Base-by-base conservation (phyloP, 78 protist genomes). In the Carpediemonas membranifera region DNA sequence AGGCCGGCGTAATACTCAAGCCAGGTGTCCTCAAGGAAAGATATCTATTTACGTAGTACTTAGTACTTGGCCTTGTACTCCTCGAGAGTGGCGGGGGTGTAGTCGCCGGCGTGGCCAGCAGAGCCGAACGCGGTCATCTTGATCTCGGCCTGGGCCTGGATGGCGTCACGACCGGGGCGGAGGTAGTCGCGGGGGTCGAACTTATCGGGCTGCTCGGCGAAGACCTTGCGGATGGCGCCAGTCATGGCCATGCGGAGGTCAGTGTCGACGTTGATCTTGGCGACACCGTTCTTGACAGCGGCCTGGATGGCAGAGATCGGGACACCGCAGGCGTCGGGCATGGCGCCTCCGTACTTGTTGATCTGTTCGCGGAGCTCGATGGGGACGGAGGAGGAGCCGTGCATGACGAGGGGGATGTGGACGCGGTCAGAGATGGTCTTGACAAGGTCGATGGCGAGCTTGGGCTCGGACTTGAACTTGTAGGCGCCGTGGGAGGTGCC, bases 401-500 rank as follows among this genome's bases (percentile, higher is more conserved):
- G 79, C 79, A 74, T 63, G 31, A 74, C 79, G 11, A 64, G 62
- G 34, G 79, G 71, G 30, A 41, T 65, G 2, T 27, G 44, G 71
- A 34, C 30, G 16, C 3, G 2, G 11, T 60, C 52, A 30, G 11
- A 31, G 25, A 74, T 74, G 25, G 37, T 36, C 15, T 43, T 16
- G 47, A 74, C 19, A 18, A 63, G 59, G 51, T 74, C 79, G 35
- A 33, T 63, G 44, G 44, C 60, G 25, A 74, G 71, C 14, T 27
- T 41, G 27, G 70, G 61, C 24, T 5, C 64, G 35, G 31, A 11
- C 51, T 3, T 64, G 79, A 63, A 74, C 60, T 74, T 74, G 63
- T 74, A 74, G 30, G 79, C 79, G 28, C 79, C 79, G 50, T 74
- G 79, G 41, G 70, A 61, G 28, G 79, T 74, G 39, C 79, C 79